phyloP scores from a whole-genome alignment of 768 basidiomycete genomes.

The Exidia glandulosa region DNA sequence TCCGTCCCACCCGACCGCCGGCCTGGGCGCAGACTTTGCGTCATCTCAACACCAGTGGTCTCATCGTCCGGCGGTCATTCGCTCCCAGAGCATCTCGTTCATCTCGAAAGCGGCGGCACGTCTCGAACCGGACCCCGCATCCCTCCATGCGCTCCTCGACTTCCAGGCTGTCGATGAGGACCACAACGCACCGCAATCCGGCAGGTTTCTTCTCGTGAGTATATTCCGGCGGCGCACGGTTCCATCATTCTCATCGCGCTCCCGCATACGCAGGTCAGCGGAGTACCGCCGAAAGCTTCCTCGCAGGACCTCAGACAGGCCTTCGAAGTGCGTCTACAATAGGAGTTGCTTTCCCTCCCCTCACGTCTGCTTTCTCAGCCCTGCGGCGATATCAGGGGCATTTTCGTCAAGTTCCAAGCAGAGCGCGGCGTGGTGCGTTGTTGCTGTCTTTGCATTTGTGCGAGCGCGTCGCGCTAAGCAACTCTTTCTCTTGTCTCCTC shows the following conservation, averaged over 20 bases:
- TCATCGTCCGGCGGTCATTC: background rate
- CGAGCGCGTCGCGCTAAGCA: no score
- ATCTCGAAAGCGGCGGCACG: background rate
- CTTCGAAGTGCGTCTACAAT: slow-evolving; percentile 4
- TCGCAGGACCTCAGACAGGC: slow-evolving; percentile 7
- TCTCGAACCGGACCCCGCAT: background rate
- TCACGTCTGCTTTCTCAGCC: background rate
- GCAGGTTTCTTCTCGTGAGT: background rate
- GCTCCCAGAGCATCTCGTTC: background rate
- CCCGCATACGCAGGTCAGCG: slow-evolving; percentile 5
- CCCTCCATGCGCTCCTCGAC: background rate
- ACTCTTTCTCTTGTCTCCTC: no score
- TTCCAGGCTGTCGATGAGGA: background rate
- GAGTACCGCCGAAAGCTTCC: slow-evolving; percentile 6
- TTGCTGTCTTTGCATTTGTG: no score
- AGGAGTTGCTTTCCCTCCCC: background rate
- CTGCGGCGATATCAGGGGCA: slow-evolving; percentile 37
- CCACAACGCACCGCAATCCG: background rate
- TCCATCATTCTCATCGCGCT: background rate
- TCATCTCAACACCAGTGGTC: background rate
- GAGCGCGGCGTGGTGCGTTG: slow-evolving; percentile 36
- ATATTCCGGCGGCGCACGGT: background rate
- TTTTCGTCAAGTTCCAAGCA: slow-evolving; percentile 41
- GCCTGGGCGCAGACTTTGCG: background rate
- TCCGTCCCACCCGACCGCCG: background rate